Evolutionary conservation across 1,284 basidiomycete species (phyloP), one percentile per base, ranked within the genome.

Genomic region (Melampsora americana): DNA sequence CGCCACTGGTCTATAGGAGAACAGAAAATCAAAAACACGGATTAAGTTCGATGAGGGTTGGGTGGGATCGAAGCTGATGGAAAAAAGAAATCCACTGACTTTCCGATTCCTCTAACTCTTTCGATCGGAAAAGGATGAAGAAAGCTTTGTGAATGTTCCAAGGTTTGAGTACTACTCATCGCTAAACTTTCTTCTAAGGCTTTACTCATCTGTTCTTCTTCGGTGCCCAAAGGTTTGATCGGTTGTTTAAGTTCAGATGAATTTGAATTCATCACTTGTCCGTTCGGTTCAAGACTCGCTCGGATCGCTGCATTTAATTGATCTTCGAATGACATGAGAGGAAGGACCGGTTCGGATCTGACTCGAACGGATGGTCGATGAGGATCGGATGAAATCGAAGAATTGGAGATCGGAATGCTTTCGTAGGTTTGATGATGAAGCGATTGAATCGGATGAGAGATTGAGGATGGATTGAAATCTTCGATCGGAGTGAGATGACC

Each of bases 131-230:
- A 46, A 53, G 67, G 67, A 59, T 77, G 74, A 26, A 32, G 44
- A 30, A 77, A 77, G 20, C 53, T 65, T 14, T 60, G 60, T 4
- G 64, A 46, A 12, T 59, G 26, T 59, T 77, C 74, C 23, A 77
- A 53, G 30, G 67, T 69, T 14, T 46, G 32, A 12, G 67, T 65
- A 39, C 74, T 66, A 28, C 60, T 65, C 74, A 76, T 77, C n/a
- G 74, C 74, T 39, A 77, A 42, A 32, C 74, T 77, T 32, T 77
- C 74, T 48, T 77, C 74, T 26, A 77, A 39, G 5, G 74, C 74
- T 68, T 77, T 77, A 28, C 67, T 77, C 66, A 77, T 77, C 50
- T 77, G 74, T 65, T 77, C 74, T n/a, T 77, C 74, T 35, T 77
- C 74, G 11, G 67, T 42, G 18, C 44, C 28, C n/a, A 69, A 30